Evolutionary conservation across 139 green algal species (phyloP).

Genomic region (Pseudopediastrum boryanum): DNA sequence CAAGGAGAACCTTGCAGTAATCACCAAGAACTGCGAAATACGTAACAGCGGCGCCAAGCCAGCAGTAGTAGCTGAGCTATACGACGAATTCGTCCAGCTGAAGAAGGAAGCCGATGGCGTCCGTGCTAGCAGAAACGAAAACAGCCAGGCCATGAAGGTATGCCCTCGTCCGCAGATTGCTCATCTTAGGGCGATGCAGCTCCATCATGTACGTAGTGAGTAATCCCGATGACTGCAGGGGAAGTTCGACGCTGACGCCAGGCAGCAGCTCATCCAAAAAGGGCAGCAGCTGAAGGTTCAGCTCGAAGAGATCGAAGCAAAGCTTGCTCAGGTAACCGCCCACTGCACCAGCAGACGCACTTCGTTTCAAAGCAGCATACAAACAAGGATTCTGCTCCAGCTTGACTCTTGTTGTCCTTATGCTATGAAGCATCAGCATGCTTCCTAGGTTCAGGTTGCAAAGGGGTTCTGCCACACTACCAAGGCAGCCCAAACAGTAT

Average conservation of each 20-base stretch:
- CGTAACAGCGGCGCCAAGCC: slow-evolving; percentile 79
- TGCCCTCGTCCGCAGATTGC: too few species aligned
- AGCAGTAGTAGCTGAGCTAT: slow-evolving; percentile 77
- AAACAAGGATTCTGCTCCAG: too few species aligned
- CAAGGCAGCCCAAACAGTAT: too few species aligned
- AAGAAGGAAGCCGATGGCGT: slow-evolving; percentile 73
- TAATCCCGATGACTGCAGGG: slow-evolving; percentile 56
- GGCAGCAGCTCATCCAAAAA: slow-evolving; percentile 75
- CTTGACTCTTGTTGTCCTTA: too few species aligned
- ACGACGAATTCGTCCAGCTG: slow-evolving; percentile 78
- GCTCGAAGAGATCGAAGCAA: slow-evolving; percentile 76
- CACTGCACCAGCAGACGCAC: not conserved
- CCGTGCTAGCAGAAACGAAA: slow-evolving; percentile 83
- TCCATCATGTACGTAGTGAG: too few species aligned
- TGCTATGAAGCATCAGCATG: too few species aligned
- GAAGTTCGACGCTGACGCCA: slow-evolving; percentile 82
- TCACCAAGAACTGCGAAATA: slow-evolving; percentile 72
- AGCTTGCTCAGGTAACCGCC: slow-evolving; percentile 44
- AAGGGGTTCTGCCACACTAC: too few species aligned
- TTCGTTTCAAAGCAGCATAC: too few species aligned
- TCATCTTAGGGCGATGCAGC: too few species aligned
- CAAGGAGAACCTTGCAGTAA: slow-evolving; percentile 72
- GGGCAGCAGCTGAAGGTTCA: slow-evolving; percentile 93
- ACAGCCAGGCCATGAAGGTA: slow-evolving; percentile 93
- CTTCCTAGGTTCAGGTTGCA: too few species aligned